Evolutionary conservation across 2,329 filamentous ascomycete genomes (phyloP).

Genomic region (Furcasterigmium sp.): DNA sequence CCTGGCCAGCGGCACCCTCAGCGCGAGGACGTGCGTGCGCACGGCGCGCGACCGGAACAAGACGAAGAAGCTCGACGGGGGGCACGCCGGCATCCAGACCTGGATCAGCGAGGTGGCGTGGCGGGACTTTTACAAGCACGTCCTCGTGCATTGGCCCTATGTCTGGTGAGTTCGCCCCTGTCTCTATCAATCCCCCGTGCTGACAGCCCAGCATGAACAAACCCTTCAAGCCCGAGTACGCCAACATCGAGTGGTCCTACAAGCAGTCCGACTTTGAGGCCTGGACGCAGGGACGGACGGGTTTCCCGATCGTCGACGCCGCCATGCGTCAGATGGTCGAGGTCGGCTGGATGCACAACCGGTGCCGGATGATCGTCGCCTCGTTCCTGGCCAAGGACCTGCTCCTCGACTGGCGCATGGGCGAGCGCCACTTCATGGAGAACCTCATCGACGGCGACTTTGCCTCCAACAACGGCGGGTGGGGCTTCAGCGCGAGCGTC

Average conservation of each 20-base stretch:
- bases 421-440: slow-evolving; percentile 80
- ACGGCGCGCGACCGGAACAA: slow-evolving; percentile 58
- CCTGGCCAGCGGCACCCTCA: slow-evolving; percentile 62
- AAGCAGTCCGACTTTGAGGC: slow-evolving; percentile 61
- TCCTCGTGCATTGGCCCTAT: slow-evolving; percentile 81
- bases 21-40: slow-evolving; percentile 61
- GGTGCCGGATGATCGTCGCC: slow-evolving; percentile 77
- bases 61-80: slow-evolving; percentile 60
- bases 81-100: slow-evolving; percentile 57
- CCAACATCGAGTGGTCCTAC: slow-evolving; percentile 79
- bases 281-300: slow-evolving; percentile 72
- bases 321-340: slow-evolving; percentile 73
- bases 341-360: slow-evolving; percentile 78
- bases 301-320: slow-evolving; percentile 79
- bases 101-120: slow-evolving; percentile 85
- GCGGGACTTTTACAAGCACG: slow-evolving; percentile 85
- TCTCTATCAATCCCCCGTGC: neutral
- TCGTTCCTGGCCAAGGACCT: slow-evolving; percentile 79
- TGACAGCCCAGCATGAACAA: slow-evolving; percentile 45
- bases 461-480: slow-evolving; percentile 66
- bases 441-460: slow-evolving; percentile 75
- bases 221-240: slow-evolving; percentile 73
- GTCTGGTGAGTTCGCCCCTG: slow-evolving; percentile 52
- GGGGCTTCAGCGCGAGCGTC: slow-evolving; percentile 54
- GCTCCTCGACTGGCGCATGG: slow-evolving; percentile 76